Conservation (phyloP, 768 basidiomycete species). For the Russula brevipes region DNA sequence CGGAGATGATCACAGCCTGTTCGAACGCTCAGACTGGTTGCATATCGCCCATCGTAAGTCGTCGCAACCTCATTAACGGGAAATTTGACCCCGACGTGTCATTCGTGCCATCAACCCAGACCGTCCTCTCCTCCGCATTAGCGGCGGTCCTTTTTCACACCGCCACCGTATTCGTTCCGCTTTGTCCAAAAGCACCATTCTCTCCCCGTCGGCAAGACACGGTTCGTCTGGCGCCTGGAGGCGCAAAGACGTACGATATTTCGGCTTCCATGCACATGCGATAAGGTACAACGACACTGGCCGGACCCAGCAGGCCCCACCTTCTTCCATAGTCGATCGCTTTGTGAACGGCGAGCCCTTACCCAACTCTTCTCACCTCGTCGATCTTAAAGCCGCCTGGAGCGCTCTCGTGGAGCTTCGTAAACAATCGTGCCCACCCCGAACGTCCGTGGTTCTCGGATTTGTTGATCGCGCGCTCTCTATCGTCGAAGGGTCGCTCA, state of each 20-base stretch:
- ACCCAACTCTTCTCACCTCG: conserved; percentile 11
- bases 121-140: conserved; percentile 3
- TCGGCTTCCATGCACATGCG: conserved; percentile 5
- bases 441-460: conserved; percentile 9
- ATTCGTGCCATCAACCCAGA: conserved; percentile 6
- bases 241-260: conserved; percentile 5
- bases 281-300: conserved; percentile 4
- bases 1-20: conserved; percentile 15
- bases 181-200: not conserved
- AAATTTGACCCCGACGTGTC: not conserved
- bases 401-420: conserved; percentile 13
- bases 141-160: not conserved
- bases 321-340: conserved; percentile 15
- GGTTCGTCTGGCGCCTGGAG: conserved; percentile 3
- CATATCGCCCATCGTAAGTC: conserved; percentile 19
- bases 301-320: not conserved
- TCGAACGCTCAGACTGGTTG: conserved; percentile 21
- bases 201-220: not conserved
- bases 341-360: conserved; percentile 18
- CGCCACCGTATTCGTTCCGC: not conserved
- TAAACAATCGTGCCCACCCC: not conserved
- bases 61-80: not conserved
- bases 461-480: conserved; percentile 23
- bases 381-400: conserved; percentile 22
- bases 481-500: conserved; percentile 13